Conservation (phyloP, 2,329 filamentous ascomycete genomes). For the Zymoseptoria ardabiliae region DNA sequence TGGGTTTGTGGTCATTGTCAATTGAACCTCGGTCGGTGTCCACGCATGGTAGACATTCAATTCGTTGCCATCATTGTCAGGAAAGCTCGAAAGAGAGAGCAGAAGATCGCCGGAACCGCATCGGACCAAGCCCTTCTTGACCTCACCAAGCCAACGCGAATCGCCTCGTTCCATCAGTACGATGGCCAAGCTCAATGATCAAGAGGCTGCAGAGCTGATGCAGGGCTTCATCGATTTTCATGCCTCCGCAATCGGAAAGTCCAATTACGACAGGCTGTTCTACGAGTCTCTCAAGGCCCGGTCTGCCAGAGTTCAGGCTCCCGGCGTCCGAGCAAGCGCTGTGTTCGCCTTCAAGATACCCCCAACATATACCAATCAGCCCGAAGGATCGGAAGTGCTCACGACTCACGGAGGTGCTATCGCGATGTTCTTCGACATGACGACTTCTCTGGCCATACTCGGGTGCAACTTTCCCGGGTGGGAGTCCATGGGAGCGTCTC, state of each 20-base stretch:
- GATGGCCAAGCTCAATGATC: conserved; percentile 2
- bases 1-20: too few relatives aligned
- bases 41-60: too few relatives aligned
- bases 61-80: too few relatives aligned
- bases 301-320: conserved; percentile 5
- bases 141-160: background rate
- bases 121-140: background rate
- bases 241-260: conserved; percentile 2
- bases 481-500: conserved; percentile 32
- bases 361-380: conserved; percentile 11
- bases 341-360: conserved; percentile 12
- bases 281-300: conserved; percentile 2
- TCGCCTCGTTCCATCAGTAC: background rate
- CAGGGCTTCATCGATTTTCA: conserved; percentile 7
- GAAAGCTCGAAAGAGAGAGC: too few relatives aligned
- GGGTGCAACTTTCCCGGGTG: conserved; percentile 26
- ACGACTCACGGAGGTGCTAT: conserved; percentile 37
- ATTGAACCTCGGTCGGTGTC: too few relatives aligned
- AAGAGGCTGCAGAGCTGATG: conserved; percentile 4
- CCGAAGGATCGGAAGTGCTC: conserved; percentile 3
- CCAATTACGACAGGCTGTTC: conserved; percentile 15
- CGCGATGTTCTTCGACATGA: conserved; percentile 49
- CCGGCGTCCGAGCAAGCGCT: conserved; percentile 7
- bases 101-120: background rate
- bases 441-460: conserved; percentile 33